These are phyloP conservation scores for Colletotrichum musicola DNA, from an alignment of 2,329 filamentous ascomycete genomes.

Conservation along the genomic window DNA sequence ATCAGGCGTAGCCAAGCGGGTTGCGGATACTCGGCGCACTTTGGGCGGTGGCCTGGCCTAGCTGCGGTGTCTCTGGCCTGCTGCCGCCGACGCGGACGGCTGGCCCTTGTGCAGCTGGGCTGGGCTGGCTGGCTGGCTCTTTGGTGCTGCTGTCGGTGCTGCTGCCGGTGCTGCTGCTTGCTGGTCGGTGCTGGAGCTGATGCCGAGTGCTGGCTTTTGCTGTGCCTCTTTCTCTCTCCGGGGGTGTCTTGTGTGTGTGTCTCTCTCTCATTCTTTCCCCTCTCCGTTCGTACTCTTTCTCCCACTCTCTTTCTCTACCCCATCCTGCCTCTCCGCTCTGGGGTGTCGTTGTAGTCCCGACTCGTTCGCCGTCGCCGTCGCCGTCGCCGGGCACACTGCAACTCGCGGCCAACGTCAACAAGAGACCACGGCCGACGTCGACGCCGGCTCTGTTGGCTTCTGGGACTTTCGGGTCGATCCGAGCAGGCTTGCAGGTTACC, in stretches of 20 bases:
- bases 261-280: constrained; percentile 29
- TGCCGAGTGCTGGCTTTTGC: not conserved
- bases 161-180: not conserved
- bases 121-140: constrained; percentile 4
- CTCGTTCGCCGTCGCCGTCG: not conserved
- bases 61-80: constrained; percentile 36
- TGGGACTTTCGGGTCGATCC: constrained; percentile 25
- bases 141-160: too few relatives aligned
- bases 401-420: constrained; percentile 18
- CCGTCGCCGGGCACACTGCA: constrained; percentile 16
- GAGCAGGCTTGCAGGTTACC: constrained; percentile 6
- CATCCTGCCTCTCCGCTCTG: constrained; percentile 23
- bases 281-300: constrained; percentile 21
- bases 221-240: not conserved
- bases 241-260: constrained; percentile 20
- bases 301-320: not conserved
- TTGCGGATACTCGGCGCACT: constrained; percentile 38
- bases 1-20: constrained; percentile 43
- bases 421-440: constrained; percentile 16
- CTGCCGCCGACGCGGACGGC: constrained; percentile 29
- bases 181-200: not conserved
- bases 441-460: constrained; percentile 14
- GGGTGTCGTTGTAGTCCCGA: constrained; percentile 5
- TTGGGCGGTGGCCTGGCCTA: constrained; percentile 37
- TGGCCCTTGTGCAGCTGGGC: constrained; percentile 36